These are phyloP conservation scores for Claviceps pazoutovae DNA, from an alignment of 2,329 filamentous ascomycete genomes.

Conservation along the genomic window DNA sequence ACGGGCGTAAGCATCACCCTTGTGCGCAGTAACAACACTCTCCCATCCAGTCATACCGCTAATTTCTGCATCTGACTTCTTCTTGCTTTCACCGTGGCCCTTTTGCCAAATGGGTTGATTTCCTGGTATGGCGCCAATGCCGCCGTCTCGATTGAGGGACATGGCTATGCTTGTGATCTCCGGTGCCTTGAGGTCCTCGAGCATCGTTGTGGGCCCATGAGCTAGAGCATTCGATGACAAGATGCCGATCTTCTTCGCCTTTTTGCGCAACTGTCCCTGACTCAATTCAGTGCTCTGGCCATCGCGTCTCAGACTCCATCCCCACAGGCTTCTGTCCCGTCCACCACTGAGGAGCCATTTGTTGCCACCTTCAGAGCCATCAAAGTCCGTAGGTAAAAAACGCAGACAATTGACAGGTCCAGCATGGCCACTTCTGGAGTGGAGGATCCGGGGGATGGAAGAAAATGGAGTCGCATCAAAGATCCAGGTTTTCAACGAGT, in stretches of 20 bases:
- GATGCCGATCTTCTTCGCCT: conserved; percentile 76
- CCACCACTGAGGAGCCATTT: conserved; percentile 93
- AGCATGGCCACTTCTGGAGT: conserved; percentile 77
- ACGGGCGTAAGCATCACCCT: conserved; percentile 67
- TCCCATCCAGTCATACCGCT: conserved; percentile 87
- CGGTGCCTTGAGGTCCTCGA: conserved; percentile 73
- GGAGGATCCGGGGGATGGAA: conserved; percentile 69
- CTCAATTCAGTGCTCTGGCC: conserved; percentile 89
- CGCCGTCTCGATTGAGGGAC: conserved; percentile 86
- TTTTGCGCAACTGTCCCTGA: conserved; percentile 77
- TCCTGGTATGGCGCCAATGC: conserved; percentile 72
- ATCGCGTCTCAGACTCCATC: conserved; percentile 86
- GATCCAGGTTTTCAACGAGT: conserved; percentile 91
- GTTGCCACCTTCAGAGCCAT: conserved; percentile 74
- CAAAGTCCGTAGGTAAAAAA: conserved; percentile 79
- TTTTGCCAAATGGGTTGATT: conserved; percentile 77
- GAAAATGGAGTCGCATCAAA: conserved; percentile 89
- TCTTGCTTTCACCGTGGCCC: conserved; percentile 45
- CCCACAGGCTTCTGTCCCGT: conserved; percentile 84
- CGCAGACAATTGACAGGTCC: conserved; percentile 69
- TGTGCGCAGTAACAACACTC: conserved; percentile 86
- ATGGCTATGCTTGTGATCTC: conserved; percentile 86
- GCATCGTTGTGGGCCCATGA: conserved; percentile 46
- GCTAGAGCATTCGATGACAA: conserved; percentile 41
- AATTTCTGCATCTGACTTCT: conserved; percentile 51